Evolutionary conservation across 305 asterid species (phyloP).

Genomic region (Solanum aculeatissimum): DNA sequence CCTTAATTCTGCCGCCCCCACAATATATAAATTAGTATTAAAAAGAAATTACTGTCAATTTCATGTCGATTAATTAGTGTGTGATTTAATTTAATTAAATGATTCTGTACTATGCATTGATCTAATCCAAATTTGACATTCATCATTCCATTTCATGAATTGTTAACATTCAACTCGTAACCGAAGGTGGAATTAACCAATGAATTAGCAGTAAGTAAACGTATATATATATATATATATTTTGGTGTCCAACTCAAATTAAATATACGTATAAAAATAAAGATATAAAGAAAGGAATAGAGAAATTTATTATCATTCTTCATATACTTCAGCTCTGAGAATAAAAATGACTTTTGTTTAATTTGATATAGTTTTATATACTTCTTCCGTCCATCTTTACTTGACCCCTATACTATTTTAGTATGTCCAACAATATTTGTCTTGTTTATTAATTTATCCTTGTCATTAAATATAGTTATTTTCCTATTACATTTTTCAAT

Average conservation of each 20-base stretch:
- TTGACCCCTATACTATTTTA: too few relatives aligned
- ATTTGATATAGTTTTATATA: neutral
- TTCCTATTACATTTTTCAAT: too few relatives aligned
- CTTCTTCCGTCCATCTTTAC: too few relatives aligned
- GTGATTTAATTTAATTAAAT: neutral
- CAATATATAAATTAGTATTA: neutral
- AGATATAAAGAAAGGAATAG: neutral
- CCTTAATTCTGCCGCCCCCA: neutral
- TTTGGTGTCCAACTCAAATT: neutral
- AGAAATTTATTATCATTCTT: neutral
- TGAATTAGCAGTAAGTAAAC: neutral
- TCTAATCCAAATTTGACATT: neutral
- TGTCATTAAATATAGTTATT: too few relatives aligned
- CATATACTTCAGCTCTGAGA: neutral
- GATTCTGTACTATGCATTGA: neutral
- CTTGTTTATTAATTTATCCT: too few relatives aligned
- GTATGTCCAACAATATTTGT: too few relatives aligned
- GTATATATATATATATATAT: neutral
- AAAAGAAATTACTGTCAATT: neutral
- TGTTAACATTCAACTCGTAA: neutral
- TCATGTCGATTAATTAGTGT: neutral
- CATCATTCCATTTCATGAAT: neutral
- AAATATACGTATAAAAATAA: neutral
- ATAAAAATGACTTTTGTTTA: neutral
- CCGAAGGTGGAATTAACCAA: neutral